These are phyloP conservation scores for Stylosanthes scabra DNA, from an alignment of 331 rosid species.

Conservation along the genomic window DNA sequence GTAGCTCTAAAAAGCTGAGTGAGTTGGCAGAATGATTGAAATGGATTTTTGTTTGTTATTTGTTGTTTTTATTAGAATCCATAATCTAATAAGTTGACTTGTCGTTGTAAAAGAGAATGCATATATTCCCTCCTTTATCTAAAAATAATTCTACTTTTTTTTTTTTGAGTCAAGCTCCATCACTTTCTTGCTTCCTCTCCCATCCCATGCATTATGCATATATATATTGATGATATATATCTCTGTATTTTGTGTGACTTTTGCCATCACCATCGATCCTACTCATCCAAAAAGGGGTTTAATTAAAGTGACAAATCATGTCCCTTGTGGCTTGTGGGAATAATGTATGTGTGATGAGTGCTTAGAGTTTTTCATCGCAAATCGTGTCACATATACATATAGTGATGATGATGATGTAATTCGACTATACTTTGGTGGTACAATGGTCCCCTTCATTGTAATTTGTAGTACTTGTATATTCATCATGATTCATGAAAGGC, in stretches of 20 bases:
- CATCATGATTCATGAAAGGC: background rate
- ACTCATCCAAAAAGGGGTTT: background rate
- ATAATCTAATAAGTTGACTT: slow-evolving; percentile 51
- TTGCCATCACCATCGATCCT: background rate
- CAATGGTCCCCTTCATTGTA: too few species aligned
- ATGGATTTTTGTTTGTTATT: slow-evolving; percentile 19
- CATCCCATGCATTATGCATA: background rate
- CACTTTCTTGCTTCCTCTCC: slow-evolving; percentile 24
- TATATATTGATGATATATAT: background rate
- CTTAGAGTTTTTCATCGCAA: slow-evolving; percentile 2
- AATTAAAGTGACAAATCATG: slow-evolving; percentile 17
- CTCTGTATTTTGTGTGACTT: background rate
- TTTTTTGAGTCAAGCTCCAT: slow-evolving; percentile 44
- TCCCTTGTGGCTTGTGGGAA: too few species aligned
- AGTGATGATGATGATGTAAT: background rate
- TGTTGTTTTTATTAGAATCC: slow-evolving; percentile 12
- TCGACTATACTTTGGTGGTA: background rate
- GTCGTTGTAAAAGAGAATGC: slow-evolving; percentile 42
- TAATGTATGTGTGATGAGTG: background rate
- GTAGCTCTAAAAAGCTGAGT: slow-evolving; percentile 43
- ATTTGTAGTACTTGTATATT: too few species aligned
- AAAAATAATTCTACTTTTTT: slow-evolving; percentile 46
- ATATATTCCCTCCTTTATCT: slow-evolving; percentile 30
- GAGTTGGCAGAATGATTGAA: slow-evolving; percentile 9
- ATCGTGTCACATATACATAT: background rate